Evolutionary conservation across 352 stramenopile species (phyloP).

Genomic region (Thraustochytrium aureum): DNA sequence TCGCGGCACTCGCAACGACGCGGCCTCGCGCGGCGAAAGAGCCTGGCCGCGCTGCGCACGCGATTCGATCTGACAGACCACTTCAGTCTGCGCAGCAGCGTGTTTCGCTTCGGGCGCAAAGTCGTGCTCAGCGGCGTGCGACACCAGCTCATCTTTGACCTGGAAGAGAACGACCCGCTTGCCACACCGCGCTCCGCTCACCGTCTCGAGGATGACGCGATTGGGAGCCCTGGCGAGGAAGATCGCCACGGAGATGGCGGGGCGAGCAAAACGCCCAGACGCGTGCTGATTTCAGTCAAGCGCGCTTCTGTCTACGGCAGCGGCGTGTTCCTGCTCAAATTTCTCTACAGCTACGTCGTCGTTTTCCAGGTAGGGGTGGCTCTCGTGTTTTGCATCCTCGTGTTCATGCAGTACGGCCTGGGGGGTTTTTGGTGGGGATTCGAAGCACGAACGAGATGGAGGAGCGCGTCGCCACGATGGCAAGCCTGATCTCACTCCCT

Average conservation of each 20-base stretch:
- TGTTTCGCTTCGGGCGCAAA: slow-evolving; percentile 14
- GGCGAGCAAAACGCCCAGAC: not conserved
- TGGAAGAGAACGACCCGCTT: not conserved
- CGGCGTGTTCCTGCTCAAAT: slow-evolving; percentile 51
- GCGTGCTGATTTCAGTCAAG: slow-evolving; percentile 22
- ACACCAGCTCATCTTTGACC: slow-evolving; percentile 46
- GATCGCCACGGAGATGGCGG: not conserved
- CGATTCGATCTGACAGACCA: slow-evolving; percentile 38
- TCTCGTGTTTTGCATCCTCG: slow-evolving; percentile 40
- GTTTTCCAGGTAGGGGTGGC: slow-evolving; percentile 24
- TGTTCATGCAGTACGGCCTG: slow-evolving; percentile 44
- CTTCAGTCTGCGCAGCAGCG: slow-evolving; percentile 17
- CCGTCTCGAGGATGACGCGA: not conserved
- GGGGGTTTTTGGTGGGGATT: slow-evolving; percentile 39
- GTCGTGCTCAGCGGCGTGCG: slow-evolving; percentile 47
- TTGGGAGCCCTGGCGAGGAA: not conserved
- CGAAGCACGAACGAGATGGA: slow-evolving; percentile 9
- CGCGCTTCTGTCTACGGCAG: slow-evolving; percentile 37
- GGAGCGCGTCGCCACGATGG: slow-evolving; percentile 17
- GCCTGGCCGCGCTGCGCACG: not conserved
- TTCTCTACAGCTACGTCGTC: slow-evolving; percentile 47
- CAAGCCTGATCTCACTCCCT: slow-evolving; percentile 14
- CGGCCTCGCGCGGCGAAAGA: not conserved
- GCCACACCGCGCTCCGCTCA: no score
- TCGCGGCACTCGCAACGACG: no score